Evolutionary conservation across 2,329 filamentous ascomycete genomes (phyloP).

Genomic region (Raffaelea arxii): DNA sequence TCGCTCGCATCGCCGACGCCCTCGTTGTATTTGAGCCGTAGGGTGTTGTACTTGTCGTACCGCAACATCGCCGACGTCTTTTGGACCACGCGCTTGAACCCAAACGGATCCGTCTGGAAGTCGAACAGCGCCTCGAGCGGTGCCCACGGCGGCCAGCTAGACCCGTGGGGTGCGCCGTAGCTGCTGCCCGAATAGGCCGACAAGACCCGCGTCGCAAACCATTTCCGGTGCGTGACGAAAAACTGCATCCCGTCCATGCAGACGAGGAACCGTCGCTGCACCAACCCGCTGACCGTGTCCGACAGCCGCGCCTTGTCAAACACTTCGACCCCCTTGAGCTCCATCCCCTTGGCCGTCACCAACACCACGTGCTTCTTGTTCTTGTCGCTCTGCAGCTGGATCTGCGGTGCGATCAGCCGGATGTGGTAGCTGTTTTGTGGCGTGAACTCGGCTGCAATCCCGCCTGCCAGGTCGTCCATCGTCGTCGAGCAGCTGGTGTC

Average conservation of each 20-base stretch:
- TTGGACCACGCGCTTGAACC: constrained; percentile 95
- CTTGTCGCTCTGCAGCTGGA: constrained; percentile 96
- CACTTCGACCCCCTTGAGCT: constrained; percentile 92
- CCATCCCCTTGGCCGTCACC: constrained; percentile 96
- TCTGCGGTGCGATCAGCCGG: constrained; percentile 90
- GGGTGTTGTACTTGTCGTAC: constrained; percentile 96
- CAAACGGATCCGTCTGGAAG: constrained; percentile 85
- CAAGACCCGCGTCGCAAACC: constrained; percentile 71
- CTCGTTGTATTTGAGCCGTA: constrained; percentile 94
- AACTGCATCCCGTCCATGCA: constrained; percentile 98
- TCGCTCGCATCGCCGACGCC: constrained; percentile 45
- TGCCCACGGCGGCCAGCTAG: constrained; percentile 96
- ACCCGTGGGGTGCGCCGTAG: constrained; percentile 76
- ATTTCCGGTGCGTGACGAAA: constrained; percentile 92
- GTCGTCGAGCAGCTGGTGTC: constrained; percentile 25
- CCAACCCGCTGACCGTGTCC: constrained; percentile 87
- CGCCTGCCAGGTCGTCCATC: constrained; percentile 56
- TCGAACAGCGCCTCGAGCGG: constrained; percentile 98
- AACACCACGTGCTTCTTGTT: constrained; percentile 94
- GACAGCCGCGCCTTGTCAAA: constrained; percentile 93
- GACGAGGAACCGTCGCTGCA: constrained; percentile 86
- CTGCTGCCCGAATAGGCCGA: constrained; percentile 91
- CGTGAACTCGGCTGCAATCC: constrained; percentile 79
- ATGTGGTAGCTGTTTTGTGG: constrained; percentile 92
- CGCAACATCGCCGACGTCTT: constrained; percentile 90